Conservation (phyloP, 768 basidiomycete species). For the Lentinus tigrinus region DNA sequence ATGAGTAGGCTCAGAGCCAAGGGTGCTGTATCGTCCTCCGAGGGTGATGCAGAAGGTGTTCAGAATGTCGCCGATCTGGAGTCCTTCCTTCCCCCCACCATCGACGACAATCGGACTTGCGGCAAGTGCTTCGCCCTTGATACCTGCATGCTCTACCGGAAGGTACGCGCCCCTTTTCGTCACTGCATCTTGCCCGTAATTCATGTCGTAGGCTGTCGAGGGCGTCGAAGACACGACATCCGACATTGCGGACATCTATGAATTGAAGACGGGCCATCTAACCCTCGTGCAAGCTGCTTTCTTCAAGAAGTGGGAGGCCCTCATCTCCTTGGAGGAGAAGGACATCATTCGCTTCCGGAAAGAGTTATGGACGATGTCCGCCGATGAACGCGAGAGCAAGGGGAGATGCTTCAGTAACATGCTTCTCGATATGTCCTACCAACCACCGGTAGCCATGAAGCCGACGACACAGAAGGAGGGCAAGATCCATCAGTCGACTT, state of each 20-base stretch:
- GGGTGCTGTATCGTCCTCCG: background rate
- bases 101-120: conserved; percentile 80
- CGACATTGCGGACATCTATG: conserved; percentile 67
- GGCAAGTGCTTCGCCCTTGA: conserved; percentile 81
- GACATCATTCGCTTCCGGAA: conserved; percentile 82
- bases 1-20: conserved; percentile 41
- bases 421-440: conserved; percentile 55
- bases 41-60: background rate
- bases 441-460: conserved; percentile 8
- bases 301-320: conserved; percentile 87
- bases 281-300: conserved; percentile 66
- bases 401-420: conserved; percentile 87
- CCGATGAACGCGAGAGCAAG: conserved; percentile 70
- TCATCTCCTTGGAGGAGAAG: conserved; percentile 84
- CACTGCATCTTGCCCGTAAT: background rate
- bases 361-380: conserved; percentile 92
- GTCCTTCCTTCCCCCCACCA: conserved; percentile 80
- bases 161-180: conserved; percentile 40
- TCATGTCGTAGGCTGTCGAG: conserved; percentile 60
- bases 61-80: conserved; percentile 30
- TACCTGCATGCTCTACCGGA: conserved; percentile 92
- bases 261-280: conserved; percentile 78
- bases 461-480: conserved; percentile 30
- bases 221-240: conserved; percentile 51
- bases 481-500: conserved; percentile 78